phyloP scores from a whole-genome alignment of 208 protist genomes.

The Phytomonas francai region DNA sequence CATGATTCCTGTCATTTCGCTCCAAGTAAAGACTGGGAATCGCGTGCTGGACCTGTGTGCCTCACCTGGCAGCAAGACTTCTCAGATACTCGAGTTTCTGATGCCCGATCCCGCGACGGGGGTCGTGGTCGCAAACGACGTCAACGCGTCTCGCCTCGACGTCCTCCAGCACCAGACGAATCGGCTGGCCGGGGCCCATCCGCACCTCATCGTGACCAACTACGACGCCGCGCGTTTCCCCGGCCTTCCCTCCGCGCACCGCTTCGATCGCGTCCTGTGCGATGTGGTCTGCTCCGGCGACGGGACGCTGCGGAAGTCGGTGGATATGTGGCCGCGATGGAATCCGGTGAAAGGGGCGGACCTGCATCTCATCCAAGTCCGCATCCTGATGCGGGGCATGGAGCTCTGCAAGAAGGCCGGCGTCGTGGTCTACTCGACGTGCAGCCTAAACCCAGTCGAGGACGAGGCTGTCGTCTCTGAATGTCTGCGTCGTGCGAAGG shows the following conservation, averaged over 20 bases:
- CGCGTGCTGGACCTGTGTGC: constrained; percentile 86
- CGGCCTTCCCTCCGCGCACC: constrained; percentile 34
- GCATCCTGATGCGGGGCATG: constrained; percentile 78
- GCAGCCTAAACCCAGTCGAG: constrained; percentile 93
- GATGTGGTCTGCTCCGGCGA: constrained; percentile 95
- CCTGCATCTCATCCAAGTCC: constrained; percentile 80
- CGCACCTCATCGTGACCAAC: constrained; percentile 86
- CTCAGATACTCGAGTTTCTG: constrained; percentile 78
- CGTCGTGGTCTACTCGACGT: constrained; percentile 93
- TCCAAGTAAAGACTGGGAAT: constrained; percentile 68
- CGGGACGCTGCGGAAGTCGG: constrained; percentile 92
- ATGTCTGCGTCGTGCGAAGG: constrained; percentile 56
- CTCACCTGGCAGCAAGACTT: constrained; percentile 86
- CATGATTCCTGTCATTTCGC: constrained; percentile 80
- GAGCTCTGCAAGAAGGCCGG: constrained; percentile 73
- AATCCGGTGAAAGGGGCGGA: constrained; percentile 66
- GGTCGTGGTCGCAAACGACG: constrained; percentile 89
- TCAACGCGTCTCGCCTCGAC: constrained; percentile 73
- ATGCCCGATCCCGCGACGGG: constrained; percentile 24
- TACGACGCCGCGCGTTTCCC: constrained; percentile 82
- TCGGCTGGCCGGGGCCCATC: constrained; percentile 42
- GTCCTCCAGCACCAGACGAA: constrained; percentile 83
- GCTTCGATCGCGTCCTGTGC: constrained; percentile 89
- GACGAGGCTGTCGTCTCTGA: constrained; percentile 91
- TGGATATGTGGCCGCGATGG: constrained; percentile 91